Evolutionary conservation across 306 rosid genomes (phyloP).

Genomic region (Leucaena leucocephala): DNA sequence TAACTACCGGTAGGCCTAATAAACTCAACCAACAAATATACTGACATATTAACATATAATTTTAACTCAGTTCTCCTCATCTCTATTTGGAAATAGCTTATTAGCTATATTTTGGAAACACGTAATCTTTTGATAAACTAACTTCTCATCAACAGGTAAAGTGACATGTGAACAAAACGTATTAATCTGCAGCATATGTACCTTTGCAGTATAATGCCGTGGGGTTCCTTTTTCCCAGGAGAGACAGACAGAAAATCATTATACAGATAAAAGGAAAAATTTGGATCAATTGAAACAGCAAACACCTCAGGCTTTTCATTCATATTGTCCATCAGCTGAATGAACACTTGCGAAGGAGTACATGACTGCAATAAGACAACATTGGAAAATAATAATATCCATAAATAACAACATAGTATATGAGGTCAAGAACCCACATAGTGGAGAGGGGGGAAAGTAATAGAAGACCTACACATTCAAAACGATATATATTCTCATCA

Average conservation of each 20-base stretch:
- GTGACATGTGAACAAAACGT: neutral
- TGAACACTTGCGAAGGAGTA: conserved; percentile 56
- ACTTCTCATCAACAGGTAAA: conserved; percentile 17
- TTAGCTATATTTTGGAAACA: conserved; percentile 5
- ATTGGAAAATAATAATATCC: conserved; percentile 23
- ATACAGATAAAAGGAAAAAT: conserved; percentile 84
- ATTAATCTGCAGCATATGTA: conserved; percentile 35
- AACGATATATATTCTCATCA: conserved; percentile 86
- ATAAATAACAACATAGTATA: conserved; percentile 1
- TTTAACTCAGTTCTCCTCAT: neutral
- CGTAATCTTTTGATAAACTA: neutral
- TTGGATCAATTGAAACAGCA: conserved; percentile 91
- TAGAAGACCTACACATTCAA: conserved; percentile 71
- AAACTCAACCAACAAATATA: neutral
- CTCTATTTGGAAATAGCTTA: neutral
- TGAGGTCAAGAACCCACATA: conserved; percentile 6
- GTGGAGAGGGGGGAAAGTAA: neutral
- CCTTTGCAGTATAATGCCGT: conserved; percentile 73
- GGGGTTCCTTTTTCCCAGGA: conserved; percentile 71
- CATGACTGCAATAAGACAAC: conserved; percentile 58
- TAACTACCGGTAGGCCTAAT: neutral
- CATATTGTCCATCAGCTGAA: conserved; percentile 91
- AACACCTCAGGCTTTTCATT: conserved; percentile 86
- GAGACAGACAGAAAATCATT: conserved; percentile 68
- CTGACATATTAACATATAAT: neutral